Base-by-base conservation (phyloP, 1,139 yeast species). In the Nadsonia starkeyi-henricii region DNA sequence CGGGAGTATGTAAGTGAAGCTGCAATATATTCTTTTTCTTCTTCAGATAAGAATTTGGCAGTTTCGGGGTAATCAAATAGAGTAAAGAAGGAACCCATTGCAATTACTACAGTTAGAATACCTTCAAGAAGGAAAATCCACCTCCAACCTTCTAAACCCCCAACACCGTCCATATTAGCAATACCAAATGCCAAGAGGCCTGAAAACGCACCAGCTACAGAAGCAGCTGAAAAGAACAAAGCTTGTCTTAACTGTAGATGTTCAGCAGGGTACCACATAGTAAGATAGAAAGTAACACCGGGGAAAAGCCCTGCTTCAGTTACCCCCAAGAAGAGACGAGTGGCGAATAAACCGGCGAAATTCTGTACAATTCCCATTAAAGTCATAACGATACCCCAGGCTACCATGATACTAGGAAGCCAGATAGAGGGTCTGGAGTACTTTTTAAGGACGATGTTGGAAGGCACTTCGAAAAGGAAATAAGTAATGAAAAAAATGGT, bases 271-370 rank as follows among this genome's bases (percentile, higher is more conserved):
- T 67, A 66, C 67, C 68, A 64, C 44, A 51, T 50, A 5, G 63
- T 53, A 45, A 63, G 51, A 43, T 58, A 54, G 48, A 55, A 59
- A 39, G 57, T 52, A 36, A 60, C 57, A 1, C 63, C 65, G 1
- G 85, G 84, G 65, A 78, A 78, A 41, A 80, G 70, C 46, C 82
- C 78, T 46, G 79, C 73, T 62, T 79, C 85, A 48, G 74, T 70
- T 41, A 77, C 59, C 52, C 85, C 85, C 39, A 79, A 68, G 46
- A 79, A 65, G 50, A 79, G 69, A 55, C 85, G 70, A 51, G 79
- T 71, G 4, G 73, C 77, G 20, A 75, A 69, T 46, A 79, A 67
- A 15, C 74, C 77, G 18, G 75, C 75, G 54, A 71, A 79, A 54
- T 64, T 75, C 43, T 66, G 66, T 45, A 71, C 75, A 55, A 73